Evolutionary conservation across 1,284 basidiomycete genomes (phyloP).

Genomic region (Porodaedalea pini): DNA sequence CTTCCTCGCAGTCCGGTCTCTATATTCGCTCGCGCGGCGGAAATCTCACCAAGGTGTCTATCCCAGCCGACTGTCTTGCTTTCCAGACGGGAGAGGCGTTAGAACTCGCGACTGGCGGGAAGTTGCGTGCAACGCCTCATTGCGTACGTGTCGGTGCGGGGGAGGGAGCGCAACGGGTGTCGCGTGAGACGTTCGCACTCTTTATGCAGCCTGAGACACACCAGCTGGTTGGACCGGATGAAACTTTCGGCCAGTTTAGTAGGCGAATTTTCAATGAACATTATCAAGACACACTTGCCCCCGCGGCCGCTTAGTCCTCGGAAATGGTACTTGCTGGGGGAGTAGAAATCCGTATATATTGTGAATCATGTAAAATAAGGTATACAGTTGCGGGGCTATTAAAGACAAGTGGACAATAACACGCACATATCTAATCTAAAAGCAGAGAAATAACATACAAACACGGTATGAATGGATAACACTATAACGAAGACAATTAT

Average conservation of each 20-base stretch:
- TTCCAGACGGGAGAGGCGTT: conserved; percentile 95
- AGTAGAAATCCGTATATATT: too few species aligned
- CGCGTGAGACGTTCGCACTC: conserved; percentile 83
- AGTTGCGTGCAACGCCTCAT: conserved; percentile 84
- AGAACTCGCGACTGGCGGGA: conserved; percentile 75
- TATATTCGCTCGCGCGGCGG: conserved; percentile 85
- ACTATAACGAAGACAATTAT: not conserved
- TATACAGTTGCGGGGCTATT: not conserved
- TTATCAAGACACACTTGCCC: conserved; percentile 45
- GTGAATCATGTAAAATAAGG: not conserved
- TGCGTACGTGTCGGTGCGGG: conserved; percentile 71
- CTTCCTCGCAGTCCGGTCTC: conserved; percentile 74
- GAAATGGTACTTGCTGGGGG: not conserved
- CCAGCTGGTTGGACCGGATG: conserved; percentile 60
- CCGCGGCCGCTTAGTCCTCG: not conserved
- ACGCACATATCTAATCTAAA: conserved; percentile 4
- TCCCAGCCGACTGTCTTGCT: conserved; percentile 77
- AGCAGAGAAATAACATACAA: not conserved
- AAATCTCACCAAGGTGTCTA: conserved; percentile 72
- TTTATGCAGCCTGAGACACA: conserved; percentile 92
- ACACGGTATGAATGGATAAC: not conserved
- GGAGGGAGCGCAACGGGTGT: conserved; percentile 47
- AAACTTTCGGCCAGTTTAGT: conserved; percentile 88
- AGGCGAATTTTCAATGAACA: conserved; percentile 79
- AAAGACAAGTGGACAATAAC: conserved; percentile 3